Conservation (phyloP, 1,284 basidiomycete genomes). For the Ceratobasidium sp. region DNA sequence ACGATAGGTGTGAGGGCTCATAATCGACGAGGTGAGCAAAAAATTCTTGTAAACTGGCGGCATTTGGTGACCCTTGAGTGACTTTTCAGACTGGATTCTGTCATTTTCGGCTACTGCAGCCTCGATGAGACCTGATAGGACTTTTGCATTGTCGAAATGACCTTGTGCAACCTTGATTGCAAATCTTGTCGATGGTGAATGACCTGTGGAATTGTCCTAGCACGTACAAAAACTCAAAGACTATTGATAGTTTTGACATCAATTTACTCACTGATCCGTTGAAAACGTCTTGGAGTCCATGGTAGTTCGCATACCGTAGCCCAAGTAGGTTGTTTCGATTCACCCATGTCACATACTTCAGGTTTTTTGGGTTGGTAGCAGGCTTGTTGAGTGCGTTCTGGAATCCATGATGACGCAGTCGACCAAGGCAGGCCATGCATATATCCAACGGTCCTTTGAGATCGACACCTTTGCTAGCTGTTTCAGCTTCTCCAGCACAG, state of each 20-base stretch:
- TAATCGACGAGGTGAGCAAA: conserved; percentile 6
- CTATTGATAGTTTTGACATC: too few relatives aligned
- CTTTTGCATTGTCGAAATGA: conserved; percentile 52
- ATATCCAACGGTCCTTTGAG: neutral
- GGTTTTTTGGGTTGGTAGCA: neutral
- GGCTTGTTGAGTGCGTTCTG: neutral
- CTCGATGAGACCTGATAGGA: conserved; percentile 56
- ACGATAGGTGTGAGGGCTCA: too few relatives aligned
- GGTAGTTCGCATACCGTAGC: neutral
- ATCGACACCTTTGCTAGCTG: too few relatives aligned
- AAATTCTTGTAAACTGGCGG: conserved; percentile 55
- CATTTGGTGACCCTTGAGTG: conserved; percentile 59
- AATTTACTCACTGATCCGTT: neutral
- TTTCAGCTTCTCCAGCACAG: neutral
- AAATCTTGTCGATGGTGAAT: neutral
- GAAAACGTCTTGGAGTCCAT: neutral
- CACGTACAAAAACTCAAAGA: too few relatives aligned
- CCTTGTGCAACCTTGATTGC: conserved; percentile 43
- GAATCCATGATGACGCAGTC: neutral
- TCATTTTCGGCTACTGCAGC: conserved; percentile 54
- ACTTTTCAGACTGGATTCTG: conserved; percentile 53
- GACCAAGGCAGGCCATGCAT: neutral
- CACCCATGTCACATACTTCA: neutral
- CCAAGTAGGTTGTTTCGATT: neutral
- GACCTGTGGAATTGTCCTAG: too few relatives aligned